Evolutionary conservation across 148 eudicot genomes (phyloP), one percentile per base, ranked within the genome.

Genomic region (Rhododendron williamsianum): DNA sequence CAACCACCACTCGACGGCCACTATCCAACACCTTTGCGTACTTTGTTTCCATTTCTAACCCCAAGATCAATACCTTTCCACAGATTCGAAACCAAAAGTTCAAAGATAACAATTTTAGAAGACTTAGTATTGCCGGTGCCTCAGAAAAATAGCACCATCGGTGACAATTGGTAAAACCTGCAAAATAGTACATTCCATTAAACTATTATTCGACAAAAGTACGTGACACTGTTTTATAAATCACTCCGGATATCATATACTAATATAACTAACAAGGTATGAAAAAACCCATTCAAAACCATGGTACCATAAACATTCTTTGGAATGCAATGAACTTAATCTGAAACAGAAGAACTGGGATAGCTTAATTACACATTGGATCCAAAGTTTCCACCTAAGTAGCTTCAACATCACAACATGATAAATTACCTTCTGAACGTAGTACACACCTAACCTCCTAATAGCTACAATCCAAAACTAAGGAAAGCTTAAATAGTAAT

Each of bases 11-110:
- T 36, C 86, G 80, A 33, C 90, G 88, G 36, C 90, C 80, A 87
- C 86, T 93, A 93, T 85, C 96, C 95, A 88, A 94, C 82, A 84
- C 96, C 97, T 93, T 93, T 88, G 84, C 94, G 92, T 81, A 88
- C 85, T 90, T 87, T 67, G 91, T 85, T 85, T 95, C 94, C 99
- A 96, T 96, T 85, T 82, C 63, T 85, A 85, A 84, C 87, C 52
- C 87, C 86, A 78, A 84, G 87, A 90, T 89, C 94, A 89, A 92
- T 90, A 84, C 89, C 92, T 90, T 84, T 81, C 87, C 72, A 84
- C 88, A 84, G 87, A 90, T 89, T 86, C 45, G 92, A 87, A 88
- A 85, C 88, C 81, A 83, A 91, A 88, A 82, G 80, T 80, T 86
- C 63, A 49, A 87, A 87, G 86, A 84, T 51, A 88, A 88, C 82